Conservation (phyloP, 345 rosid genomes). For the Turnera subulata region DNA sequence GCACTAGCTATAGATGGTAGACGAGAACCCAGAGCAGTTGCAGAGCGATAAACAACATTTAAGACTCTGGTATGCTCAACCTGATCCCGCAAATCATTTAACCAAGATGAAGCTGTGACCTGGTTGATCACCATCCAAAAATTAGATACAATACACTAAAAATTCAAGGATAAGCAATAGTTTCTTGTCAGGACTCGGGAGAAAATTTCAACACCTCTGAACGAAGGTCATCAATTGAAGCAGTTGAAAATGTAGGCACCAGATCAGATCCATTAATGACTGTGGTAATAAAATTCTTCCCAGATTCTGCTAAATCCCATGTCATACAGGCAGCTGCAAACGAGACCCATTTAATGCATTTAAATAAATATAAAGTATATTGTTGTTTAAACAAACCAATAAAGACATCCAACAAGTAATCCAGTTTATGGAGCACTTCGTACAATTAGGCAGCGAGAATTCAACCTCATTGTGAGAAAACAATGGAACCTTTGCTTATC, state of each 20-base stretch:
- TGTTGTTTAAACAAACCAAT: neutral
- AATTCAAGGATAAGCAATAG: neutral
- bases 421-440: neutral
- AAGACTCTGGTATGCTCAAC: constrained; percentile 82
- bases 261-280: constrained; percentile 88
- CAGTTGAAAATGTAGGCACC: constrained; percentile 91
- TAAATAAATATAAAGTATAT: constrained; percentile 4
- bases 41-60: constrained; percentile 87
- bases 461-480: too few relatives aligned
- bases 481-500: neutral
- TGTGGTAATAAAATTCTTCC: constrained; percentile 79
- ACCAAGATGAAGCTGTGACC: constrained; percentile 97
- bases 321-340: constrained; percentile 99
- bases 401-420: neutral
- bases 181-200: neutral
- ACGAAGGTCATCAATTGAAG: constrained; percentile 92
- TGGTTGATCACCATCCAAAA: constrained; percentile 24
- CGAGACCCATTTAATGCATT: constrained; percentile 22
- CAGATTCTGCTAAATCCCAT: constrained; percentile 99
- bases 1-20: constrained; percentile 93
- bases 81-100: constrained; percentile 90
- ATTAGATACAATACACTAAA: constrained; percentile 6
- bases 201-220: constrained; percentile 55
- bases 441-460: too few relatives aligned
- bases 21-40: constrained; percentile 88